Evolutionary conservation across 2,329 filamentous ascomycete genomes (phyloP).

Genomic region (Trichoderma afroharzianum): DNA sequence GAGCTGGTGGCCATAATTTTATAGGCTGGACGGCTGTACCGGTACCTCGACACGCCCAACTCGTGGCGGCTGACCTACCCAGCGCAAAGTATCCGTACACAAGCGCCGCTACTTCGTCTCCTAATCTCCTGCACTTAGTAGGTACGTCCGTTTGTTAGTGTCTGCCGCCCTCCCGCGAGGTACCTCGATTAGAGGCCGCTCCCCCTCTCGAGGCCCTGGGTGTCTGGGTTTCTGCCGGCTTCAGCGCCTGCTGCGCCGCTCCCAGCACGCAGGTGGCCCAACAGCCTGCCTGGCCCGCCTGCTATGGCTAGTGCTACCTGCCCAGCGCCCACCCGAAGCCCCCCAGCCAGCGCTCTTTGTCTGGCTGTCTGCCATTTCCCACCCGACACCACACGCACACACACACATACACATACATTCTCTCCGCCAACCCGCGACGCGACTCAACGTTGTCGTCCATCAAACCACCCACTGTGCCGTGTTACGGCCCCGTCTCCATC

Average conservation of each 20-base stretch:
- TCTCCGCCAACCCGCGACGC: conserved; percentile 41
- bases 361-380: conserved; percentile 28
- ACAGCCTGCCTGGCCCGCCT: conserved; percentile 14
- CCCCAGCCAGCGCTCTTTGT: conserved; percentile 16
- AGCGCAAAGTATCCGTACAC: conserved; percentile 10
- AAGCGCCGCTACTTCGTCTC: not conserved
- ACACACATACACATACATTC: conserved; percentile 24
- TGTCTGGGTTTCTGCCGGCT: conserved; percentile 9
- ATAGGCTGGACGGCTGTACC: not conserved
- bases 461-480: conserved; percentile 39
- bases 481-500: conserved; percentile 46
- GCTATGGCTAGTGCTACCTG: not conserved
- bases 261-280: conserved; percentile 14
- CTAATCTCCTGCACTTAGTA: conserved; percentile 13
- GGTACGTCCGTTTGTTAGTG: conserved; percentile 16
- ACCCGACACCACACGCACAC: conserved; percentile 28
- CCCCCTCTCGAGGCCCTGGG: not conserved
- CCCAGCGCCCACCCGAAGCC: conserved; percentile 9
- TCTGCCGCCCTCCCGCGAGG: not conserved
- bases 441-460: conserved; percentile 36
- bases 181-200: not conserved
- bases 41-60: not conserved
- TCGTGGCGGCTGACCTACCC: not conserved
- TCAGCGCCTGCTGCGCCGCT: conserved; percentile 15
- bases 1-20: not conserved